Evolutionary conservation across 2,329 filamentous ascomycete genomes (phyloP).

Genomic region (Emydomyces testavorans): DNA sequence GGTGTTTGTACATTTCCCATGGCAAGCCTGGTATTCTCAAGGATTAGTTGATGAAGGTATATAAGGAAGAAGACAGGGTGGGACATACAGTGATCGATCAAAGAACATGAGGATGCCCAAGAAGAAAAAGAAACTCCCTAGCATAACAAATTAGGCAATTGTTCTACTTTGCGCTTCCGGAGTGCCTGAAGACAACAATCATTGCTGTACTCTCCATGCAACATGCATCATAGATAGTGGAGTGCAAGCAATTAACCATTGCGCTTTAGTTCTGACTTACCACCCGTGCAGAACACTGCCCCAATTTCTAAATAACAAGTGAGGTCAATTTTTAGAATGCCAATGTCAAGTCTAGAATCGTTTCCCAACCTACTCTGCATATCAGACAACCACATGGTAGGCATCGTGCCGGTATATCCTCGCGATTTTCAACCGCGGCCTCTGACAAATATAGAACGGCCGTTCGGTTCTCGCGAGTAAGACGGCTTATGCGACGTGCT

Average conservation of each 20-base stretch:
- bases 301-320: slow-evolving; percentile 64
- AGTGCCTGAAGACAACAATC: too few relatives aligned
- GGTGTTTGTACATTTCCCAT: slow-evolving; percentile 74
- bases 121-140: slow-evolving; percentile 88
- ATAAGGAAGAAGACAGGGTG: slow-evolving; percentile 2
- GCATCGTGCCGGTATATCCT: slow-evolving; percentile 44
- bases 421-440: background rate
- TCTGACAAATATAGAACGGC: too few relatives aligned
- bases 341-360: background rate
- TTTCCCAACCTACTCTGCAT: slow-evolving; percentile 62
- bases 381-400: slow-evolving; percentile 92
- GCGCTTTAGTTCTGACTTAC: slow-evolving; percentile 48
- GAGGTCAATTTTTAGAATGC: too few relatives aligned
- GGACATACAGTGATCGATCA: slow-evolving; percentile 77
- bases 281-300: slow-evolving; percentile 93
- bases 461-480: too few relatives aligned
- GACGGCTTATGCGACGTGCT: too few relatives aligned
- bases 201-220: too few relatives aligned
- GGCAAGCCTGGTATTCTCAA: slow-evolving; percentile 54
- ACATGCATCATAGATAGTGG: too few relatives aligned
- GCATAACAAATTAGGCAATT: background rate
- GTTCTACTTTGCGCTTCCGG: background rate
- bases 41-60: slow-evolving; percentile 9
- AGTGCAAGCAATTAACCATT: too few relatives aligned
- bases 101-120: slow-evolving; percentile 95